Evolutionary conservation across 129 eudicot species (phyloP).

Genomic region (Gnaphalium uliginosum): DNA sequence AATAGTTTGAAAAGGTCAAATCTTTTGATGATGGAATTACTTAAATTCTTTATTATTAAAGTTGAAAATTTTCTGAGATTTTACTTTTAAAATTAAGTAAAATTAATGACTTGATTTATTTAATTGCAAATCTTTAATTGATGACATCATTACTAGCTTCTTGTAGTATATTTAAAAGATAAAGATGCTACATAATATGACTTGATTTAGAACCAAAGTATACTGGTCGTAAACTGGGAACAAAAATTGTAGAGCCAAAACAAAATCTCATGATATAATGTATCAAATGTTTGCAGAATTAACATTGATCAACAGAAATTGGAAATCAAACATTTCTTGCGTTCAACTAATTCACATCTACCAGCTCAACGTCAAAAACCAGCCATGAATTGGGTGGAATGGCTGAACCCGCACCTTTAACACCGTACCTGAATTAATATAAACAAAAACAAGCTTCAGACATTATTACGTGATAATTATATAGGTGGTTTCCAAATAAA

Average conservation of each 20-base stretch:
- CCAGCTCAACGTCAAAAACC: conserved; percentile 83
- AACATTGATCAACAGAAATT: not conserved
- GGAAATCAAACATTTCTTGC: conserved; percentile 4
- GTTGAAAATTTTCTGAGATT: no score
- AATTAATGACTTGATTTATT: no score
- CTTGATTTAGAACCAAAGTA: conserved; percentile 8
- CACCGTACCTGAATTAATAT: conserved; percentile 67
- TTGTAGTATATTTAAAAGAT: no score
- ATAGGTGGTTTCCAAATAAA: not conserved
- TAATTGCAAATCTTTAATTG: no score
- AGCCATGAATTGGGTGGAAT: conserved; percentile 90
- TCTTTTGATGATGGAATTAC: no score
- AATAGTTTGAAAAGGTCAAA: no score
- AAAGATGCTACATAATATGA: not conserved
- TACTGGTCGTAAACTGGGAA: not conserved
- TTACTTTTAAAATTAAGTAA: no score
- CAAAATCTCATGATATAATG: not conserved
- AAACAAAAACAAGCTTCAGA: not conserved
- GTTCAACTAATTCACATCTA: conserved; percentile 49
- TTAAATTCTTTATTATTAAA: no score
- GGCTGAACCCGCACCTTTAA: conserved; percentile 57
- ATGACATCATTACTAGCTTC: no score
- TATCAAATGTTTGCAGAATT: not conserved
- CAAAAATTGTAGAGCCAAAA: not conserved
- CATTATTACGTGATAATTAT: not conserved